These are phyloP conservation scores for Amaranthus cruentus DNA, from an alignment of 148 eudicot genomes.

Conservation along the genomic window DNA sequence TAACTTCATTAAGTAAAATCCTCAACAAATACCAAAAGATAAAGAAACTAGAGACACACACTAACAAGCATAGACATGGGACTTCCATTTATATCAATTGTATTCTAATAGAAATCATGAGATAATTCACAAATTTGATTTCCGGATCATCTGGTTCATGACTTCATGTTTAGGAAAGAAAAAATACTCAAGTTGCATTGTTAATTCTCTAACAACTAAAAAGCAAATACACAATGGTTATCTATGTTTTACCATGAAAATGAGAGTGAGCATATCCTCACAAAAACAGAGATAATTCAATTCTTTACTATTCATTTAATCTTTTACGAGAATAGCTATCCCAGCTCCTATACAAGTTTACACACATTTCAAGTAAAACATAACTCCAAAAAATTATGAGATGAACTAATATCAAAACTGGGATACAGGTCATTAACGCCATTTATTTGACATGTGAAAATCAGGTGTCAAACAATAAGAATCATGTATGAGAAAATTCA, in stretches of 20 bases:
- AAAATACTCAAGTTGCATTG: background rate
- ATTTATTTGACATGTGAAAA: background rate
- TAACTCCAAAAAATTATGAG: background rate
- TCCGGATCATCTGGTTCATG: background rate
- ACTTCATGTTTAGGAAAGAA: background rate
- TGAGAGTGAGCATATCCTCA: background rate
- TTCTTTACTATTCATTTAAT: too few species aligned
- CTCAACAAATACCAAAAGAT: slow-evolving; percentile 3
- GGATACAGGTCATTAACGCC: background rate
- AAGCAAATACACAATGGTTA: background rate
- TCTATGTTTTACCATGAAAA: background rate
- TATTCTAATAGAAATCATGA: background rate
- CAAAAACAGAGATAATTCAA: too few species aligned
- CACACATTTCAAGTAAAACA: background rate
- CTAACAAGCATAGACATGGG: background rate
- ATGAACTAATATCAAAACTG: background rate
- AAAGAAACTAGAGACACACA: background rate
- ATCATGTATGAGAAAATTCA: background rate
- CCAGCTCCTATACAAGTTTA: background rate
- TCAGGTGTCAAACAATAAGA: background rate
- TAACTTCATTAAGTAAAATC: slow-evolving; percentile 4
- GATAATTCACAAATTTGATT: background rate
- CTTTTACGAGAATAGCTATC: background rate
- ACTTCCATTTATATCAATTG: background rate
- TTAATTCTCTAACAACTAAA: background rate